Evolutionary conservation across 169 alveolate species (phyloP), one percentile per base, ranked within the genome.

Genomic region (Plasmodium coatneyi): DNA sequence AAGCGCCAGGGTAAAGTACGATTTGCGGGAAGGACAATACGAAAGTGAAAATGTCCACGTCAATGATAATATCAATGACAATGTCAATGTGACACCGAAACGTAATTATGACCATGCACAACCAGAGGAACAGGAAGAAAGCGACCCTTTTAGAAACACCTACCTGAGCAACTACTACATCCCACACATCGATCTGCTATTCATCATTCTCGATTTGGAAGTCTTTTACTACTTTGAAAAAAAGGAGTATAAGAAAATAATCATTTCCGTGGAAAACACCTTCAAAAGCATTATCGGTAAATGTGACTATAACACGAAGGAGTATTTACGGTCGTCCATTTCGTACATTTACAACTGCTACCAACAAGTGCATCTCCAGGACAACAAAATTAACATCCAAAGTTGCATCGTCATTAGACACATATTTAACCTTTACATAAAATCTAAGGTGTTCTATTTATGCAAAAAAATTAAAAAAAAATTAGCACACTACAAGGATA

Each of bases 261-360:
- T 91, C 10, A 1, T 81, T 9, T 71, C 30, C 41, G 92, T 91
- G 52, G 84, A 91, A 7, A 82, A 32, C 30, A 54, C 71, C 43
- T 81, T 91, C 25, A 80, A 71, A n/a, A 66, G 74, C 41, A 91
- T 91, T 32, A 78, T 91, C 30, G 52, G 54, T 22, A 91, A 71
- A n/a, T 91, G 95, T 56, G 95, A 91, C 54, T 91, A 91, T 43
- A 91, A 91, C 92, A 91, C 95, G 5, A 91, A 91, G 76, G 95
- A 91, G 83, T 91, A 91, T 60, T 91, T 91, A 71, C 71, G 95
- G 14, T 91, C 95, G 7, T 91, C 92, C 60, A 71, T 91, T 34
- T 91, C 95, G 16, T 78, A 71, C 54, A 91, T 91, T 41, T 91
- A 91, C 83, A 91, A 91, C 54, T 81, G 34, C n/a, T 91, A 91